Evolutionary conservation across 2,329 filamentous ascomycete species (phyloP), one percentile per base, ranked within the genome.

Genomic region (Fusarium sp.): DNA sequence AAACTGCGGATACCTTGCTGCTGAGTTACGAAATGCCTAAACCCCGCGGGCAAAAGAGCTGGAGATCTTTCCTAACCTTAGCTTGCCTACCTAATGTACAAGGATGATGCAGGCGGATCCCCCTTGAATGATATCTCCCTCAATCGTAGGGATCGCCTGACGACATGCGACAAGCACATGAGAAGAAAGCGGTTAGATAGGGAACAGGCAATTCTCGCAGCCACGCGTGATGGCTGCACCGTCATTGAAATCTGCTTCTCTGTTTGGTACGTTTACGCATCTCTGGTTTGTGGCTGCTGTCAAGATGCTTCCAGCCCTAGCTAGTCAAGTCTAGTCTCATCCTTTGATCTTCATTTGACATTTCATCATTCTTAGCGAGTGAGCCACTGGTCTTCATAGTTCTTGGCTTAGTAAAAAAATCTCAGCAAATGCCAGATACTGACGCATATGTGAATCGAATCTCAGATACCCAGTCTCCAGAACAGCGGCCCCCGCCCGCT

Each of bases 101-200:
- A 63, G 61, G 52, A 48, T 66, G 31, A 43, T 48, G 23, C 54
- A 65, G 24, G 65, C 37, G 49, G 66, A 49, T 33, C 42, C 61
- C 60, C 57, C 29, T 43, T 63, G 61, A 42, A 63, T 47, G 44
- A 37, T 46, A 59, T 68, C 57, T 69, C 57, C 68, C 63, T 63
- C 50, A 69, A 43, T 18, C 33, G 33, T 57, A 67, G 43, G 47
- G 29, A 70, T 70, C 62, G 44, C 41, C 62, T 56, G 66, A 69
- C 50, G 57, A 68, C 42, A 63, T 67, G 57, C 50, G 37, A 54
- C 52, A 42, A 54, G 23, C 33, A 31, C 38, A 44, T 24, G n/a
- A 35, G n/a, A 42, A 20, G 35, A 6, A 44, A 33, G 21, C 38
- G 43, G 46, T 57, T 46, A 44, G 50, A 38, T 29, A n/a, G 20